Percentiles rank a stretch among this genome's conserved stretches.
Conservation (phyloP, 441 rosid genomes). For the Rhodomyrtus psidioides region DNA sequence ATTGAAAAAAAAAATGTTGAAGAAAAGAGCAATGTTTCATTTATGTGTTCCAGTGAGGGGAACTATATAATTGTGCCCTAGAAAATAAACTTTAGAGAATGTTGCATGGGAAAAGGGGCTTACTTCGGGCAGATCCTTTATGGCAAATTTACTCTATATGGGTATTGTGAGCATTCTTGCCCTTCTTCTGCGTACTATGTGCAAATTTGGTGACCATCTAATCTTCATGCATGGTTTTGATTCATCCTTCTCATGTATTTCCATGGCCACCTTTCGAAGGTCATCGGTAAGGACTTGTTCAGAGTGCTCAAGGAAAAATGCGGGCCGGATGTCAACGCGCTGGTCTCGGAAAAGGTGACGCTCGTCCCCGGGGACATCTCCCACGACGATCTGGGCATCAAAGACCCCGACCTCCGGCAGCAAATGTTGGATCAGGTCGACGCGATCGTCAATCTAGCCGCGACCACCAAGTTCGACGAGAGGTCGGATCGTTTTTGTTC, state of each 20-base stretch:
- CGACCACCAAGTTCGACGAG: conserved; percentile 22
- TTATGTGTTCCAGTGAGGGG: neutral
- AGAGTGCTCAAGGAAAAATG: conserved; percentile 9
- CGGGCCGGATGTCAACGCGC: conserved; percentile 6
- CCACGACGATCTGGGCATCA: conserved; percentile 18
- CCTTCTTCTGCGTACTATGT: neutral
- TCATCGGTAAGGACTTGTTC: conserved; percentile 20
- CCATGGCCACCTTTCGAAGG: neutral
- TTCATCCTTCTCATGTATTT: neutral
- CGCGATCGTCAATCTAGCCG: conserved; percentile 23
- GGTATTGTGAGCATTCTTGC: neutral
- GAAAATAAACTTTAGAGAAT: neutral
- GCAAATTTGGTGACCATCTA: neutral
- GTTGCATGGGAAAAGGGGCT: neutral
- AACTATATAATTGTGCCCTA: neutral
- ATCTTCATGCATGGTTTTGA: neutral
- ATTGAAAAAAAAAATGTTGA: neutral
- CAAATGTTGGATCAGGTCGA: conserved; percentile 18
- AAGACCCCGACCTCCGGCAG: conserved; percentile 4
- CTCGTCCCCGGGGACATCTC: conserved; percentile 22
- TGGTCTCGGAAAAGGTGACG: conserved; percentile 12
- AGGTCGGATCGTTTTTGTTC: conserved; percentile 6
- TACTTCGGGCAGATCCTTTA: neutral
- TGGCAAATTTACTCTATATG: neutral
- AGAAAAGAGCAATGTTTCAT: neutral